phyloP scores from a whole-genome alignment of 208 protist species.

The Lotmaria passim region DNA sequence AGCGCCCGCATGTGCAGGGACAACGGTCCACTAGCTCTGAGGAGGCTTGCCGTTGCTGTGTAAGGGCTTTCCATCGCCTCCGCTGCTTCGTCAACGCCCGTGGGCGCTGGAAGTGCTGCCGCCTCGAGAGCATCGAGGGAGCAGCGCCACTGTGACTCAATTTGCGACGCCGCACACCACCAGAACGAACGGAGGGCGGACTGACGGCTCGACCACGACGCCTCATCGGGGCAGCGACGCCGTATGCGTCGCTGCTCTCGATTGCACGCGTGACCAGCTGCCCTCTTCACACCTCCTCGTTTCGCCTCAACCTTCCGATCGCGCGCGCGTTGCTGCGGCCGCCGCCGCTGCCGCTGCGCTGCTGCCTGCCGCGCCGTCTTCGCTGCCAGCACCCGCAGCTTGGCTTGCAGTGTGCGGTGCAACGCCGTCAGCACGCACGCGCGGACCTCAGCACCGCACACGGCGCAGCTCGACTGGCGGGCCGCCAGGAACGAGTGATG shows the following conservation, averaged over 20 bases:
- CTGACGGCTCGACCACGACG: background rate
- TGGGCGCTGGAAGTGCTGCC: no score
- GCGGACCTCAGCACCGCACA: conserved; percentile 41
- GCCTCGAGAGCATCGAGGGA: conserved; percentile 12
- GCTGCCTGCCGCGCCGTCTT: conserved; percentile 4
- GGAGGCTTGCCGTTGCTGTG: background rate
- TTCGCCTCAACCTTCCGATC: no score
- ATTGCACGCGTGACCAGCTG: no score
- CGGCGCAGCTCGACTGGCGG: conserved; percentile 49
- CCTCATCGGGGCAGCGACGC: background rate
- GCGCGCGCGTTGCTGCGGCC: background rate
- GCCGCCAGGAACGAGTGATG: conserved; percentile 30
- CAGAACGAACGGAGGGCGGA: conserved; percentile 31
- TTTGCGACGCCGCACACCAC: conserved; percentile 26
- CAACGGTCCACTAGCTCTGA: conserved; percentile 7
- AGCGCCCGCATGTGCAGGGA: conserved; percentile 24
- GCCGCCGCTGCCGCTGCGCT: background rate
- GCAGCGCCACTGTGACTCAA: conserved; percentile 27
- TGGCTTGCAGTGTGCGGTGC: conserved; percentile 47
- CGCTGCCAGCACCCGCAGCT: conserved; percentile 32
- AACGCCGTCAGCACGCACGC: conserved; percentile 56
- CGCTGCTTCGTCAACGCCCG: background rate
- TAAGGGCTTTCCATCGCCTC: background rate
- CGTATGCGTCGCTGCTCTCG: background rate
- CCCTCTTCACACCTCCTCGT: no score